Base-by-base conservation (phyloP, 257 asterid genomes). In the Cruciata laevipes region DNA sequence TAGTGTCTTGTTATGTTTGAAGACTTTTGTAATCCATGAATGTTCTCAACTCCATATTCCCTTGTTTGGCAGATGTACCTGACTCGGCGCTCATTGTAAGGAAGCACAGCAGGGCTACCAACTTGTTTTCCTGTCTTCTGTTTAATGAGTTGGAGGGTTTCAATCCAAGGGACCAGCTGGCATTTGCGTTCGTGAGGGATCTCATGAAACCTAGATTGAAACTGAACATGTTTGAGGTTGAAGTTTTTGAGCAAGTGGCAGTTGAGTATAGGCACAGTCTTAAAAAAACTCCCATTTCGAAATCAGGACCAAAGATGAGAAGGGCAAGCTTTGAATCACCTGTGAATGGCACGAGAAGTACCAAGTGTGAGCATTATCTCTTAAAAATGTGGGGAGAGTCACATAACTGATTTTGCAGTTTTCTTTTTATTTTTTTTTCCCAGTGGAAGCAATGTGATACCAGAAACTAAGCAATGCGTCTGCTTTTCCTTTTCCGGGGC, bases 141-240 rank as follows among this genome's bases (percentile, higher is more conserved):
- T 93, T 90, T 83, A 93, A 93, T 73, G 99, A 93, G 74, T 70
- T 93, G 76, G 99, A 93, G 58, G 88, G 84, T 24, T 93, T 90
- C 75, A 90, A 90, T 70, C 97, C 97, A 61, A 88, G 99, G 59
- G 97, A 93, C 63, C 99, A 93, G 61, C 69, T 90, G 47, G 78
- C 95, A 0, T 93, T 93, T 82, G 97, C 96, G 35, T 90, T 77
- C 75, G 95, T 93, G 74, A 88, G 97, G 77, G 99, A 93, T 74
- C 75, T 64, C 37, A 88, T 90, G 96, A 82, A 70, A 18, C 90
- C 91, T 4, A 71, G 73, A 68, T 13, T 80, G 68, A 85, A 78
- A 9, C 5, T 93, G 51, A 90, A 90, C 83, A 90, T 90, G 99
- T 90, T 94, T 69, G 95, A 90, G 52, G 89, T 77, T 4, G 95